A percentile compares a stretch with the other conserved stretches of the same genome.
Evolutionary conservation across 192 early-diverging fungal species (phyloP).

Genomic region (Jimgerdemannia flammicorona): DNA sequence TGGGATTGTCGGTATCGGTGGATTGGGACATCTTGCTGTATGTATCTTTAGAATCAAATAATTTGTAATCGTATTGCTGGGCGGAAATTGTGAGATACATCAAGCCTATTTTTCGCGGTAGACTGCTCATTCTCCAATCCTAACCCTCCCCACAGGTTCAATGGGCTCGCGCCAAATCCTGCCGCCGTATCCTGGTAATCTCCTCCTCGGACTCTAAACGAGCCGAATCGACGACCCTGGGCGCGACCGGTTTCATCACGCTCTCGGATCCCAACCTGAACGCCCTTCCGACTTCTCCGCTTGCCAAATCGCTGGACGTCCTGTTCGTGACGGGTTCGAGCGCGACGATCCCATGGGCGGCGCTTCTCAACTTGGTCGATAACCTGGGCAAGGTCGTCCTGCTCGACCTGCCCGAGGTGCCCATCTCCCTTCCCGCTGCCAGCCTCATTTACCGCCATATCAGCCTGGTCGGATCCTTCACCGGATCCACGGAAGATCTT

Average conservation of each 20-base stretch:
- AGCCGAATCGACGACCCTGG: constrained; percentile 50
- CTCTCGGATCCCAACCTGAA: background rate
- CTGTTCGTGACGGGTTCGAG: constrained; percentile 31
- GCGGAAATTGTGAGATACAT: no score
- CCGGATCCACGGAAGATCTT: constrained; percentile 54
- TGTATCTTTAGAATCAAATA: background rate
- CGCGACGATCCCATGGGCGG: constrained; percentile 38
- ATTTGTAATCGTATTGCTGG: no score
- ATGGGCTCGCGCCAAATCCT: constrained; percentile 48
- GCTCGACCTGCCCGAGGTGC: constrained; percentile 59
- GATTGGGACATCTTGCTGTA: constrained; percentile 61
- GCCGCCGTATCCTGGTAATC: constrained; percentile 47
- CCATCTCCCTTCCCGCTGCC: constrained; percentile 37
- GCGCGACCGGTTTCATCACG: constrained; percentile 50
- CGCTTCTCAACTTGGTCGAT: constrained; percentile 45
- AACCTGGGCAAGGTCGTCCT: constrained; percentile 59
- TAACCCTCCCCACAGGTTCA: constrained; percentile 33
- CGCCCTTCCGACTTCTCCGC: background rate
- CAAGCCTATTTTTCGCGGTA: background rate
- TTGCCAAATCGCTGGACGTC: constrained; percentile 18
- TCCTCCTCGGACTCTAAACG: constrained; percentile 52
- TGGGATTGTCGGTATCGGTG: constrained; percentile 64
- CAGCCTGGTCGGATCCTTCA: constrained; percentile 59
- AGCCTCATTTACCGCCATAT: constrained; percentile 46
- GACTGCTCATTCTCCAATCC: background rate